Evolutionary conservation across 202 grass and related monocot genomes (phyloP), one percentile per base, ranked within the genome.

Genomic region (Saccharum hybrid): DNA sequence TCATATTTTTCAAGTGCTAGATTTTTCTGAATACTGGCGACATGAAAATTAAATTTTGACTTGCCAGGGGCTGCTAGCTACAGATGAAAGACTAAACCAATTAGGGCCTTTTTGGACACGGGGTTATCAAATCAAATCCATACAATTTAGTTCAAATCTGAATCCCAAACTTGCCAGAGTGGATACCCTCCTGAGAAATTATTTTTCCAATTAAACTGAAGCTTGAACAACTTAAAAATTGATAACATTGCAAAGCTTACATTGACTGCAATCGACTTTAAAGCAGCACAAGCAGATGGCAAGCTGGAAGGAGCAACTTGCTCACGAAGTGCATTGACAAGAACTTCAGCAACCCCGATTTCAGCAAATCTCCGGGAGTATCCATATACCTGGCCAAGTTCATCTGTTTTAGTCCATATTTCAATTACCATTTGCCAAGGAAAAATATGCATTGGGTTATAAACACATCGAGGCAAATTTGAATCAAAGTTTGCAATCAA

Each of bases 201-300:
- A 8, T 76, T 72, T 8, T 19, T 36, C 34, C 6, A 12, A 15
- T 19, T 79, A 75, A 80, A 61, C 3, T 84, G 62, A 80, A 66
- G 66, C n/a, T 54, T 79, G 8, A 21, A 6, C 71, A 37, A 59
- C 61, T 43, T 71, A n/a, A 72, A 56, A 61, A 28, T 16, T 9
- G 16, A 28, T 15, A 81, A 59, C 3, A 68, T 51, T 61, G 33
- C 23, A 36, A 62, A 83, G 8, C 90, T 93, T 92, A 98, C 92
- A 90, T 98, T 98, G 64, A 98, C 96, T 77, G 96, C 88, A 78
- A 98, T 84, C 1, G 91, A 91, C 81, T 95, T 98, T 81, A 98
- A 84, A 90, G 96, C 90, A 85, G 85, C 90, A 88, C 92, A 98
- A 60, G 85, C 91, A 68, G 96, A 92, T 90, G 91, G 82, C 77